Base-by-base conservation (phyloP, 2,329 filamentous ascomycete genomes). In the Torrubiellomyces zombiae region DNA sequence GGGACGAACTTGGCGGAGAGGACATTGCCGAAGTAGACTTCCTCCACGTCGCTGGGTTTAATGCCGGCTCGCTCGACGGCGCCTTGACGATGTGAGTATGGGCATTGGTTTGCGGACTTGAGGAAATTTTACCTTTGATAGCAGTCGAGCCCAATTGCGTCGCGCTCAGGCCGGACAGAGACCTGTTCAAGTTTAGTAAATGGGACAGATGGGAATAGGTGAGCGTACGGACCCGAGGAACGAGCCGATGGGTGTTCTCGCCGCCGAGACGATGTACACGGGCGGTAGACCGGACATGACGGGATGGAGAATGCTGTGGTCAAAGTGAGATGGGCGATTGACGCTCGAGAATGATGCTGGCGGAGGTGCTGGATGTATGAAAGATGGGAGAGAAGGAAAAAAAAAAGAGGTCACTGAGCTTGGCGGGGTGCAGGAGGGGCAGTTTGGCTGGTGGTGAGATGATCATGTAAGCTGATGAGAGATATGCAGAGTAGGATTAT, bases 11-110 rank as follows among this genome's bases (percentile, higher is more conserved):
- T 85, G 51, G 86, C 89, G 31, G 85, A 92, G 44, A 98, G 69
- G 38, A 98, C 89, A 63, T 98, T 98, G 54, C 89, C 89, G 48
- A 94, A 91, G 64, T 89, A 91, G 48, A 98, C 82, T 54, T 98
- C 89, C 50, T 98, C 74, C 30, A 98, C 80, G 50, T 92, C 72
- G 44, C 83, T 72, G 28, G 82, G 67, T 59, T 91, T 85, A 58
- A 98, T 72, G 28, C 89, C 75, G 23, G 78, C 80, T 44, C 82
- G 77, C 57, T 83, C 77, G 38, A 98, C 69, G 33, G 86, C 86
- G 43, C 64, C 70, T 75, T 29, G 14, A 13, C 24, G 17, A 21
- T 21, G 30, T 35, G 28, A 37, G 16, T 29, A 10, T 23, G 9
- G 23, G 14, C 7, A 25, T 28, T 17, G 14, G 16, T 23, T 23